Evolutionary conservation across 257 asterid genomes (phyloP), one percentile per base, ranked within the genome.

Genomic region (Fraxinus pennsylvanica): DNA sequence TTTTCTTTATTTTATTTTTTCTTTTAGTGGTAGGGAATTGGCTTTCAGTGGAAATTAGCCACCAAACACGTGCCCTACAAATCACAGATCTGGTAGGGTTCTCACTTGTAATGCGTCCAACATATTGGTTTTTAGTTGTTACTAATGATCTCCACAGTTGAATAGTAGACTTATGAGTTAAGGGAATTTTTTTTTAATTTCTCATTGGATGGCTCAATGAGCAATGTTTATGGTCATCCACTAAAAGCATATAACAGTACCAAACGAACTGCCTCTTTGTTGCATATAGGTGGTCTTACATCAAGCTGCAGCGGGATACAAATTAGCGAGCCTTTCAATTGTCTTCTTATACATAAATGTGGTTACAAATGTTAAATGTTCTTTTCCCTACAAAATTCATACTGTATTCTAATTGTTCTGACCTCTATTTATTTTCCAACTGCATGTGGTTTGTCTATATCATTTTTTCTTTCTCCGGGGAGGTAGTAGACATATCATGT

Each of bases 401-500:
- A 59, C 69, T 25, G 72, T 13, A 32, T 73, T 72, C 21, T 36
- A 30, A 36, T 43, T 39, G 13, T 32, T 0, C 52, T 10, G 52
- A 9, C 45, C 45, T 45, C 52, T 45, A 13, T 13, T 45, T 45
- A 45, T 45, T 45, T 45, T 45, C 52, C 12, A 41, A 43, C 50
- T 45, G 52, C 19, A 15, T 19, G 22, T 6, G 25, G 21, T 52
- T 52, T 52, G 63, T 52, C 36, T 39, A 32, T 67, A 36, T 30
- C 63, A 25, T 25, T 71, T 14, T 67, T 69, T 76, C 41, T 75
- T 79, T 73, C 74, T 54, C 74, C 41, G 43, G 59, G 43, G 68
- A 68, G 76, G 66, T 59, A 80, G 32, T 30, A 15, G 72, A 50
- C 68, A 69, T 45, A 70, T 84, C 50, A 59, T 66, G 72, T 84